A percentile compares a stretch with the other conserved stretches of the same genome.
Evolutionary conservation across 495 filamentous ascomycete species (phyloP).

Genomic region (Neurospora pannonica): DNA sequence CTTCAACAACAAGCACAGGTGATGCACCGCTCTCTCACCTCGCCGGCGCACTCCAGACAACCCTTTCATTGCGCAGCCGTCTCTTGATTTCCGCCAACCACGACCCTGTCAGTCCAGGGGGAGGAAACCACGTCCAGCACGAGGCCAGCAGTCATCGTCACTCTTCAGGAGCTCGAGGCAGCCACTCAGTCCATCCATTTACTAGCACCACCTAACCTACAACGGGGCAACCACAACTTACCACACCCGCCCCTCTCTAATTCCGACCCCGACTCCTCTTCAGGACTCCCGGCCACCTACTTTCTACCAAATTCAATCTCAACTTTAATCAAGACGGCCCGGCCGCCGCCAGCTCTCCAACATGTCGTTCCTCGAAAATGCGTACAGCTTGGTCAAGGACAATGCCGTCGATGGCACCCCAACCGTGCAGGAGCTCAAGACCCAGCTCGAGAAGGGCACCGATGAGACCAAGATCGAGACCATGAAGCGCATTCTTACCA

Average conservation of each 20-base stretch:
- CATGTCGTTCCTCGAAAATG: conserved; percentile 93
- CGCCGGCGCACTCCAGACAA: conserved; percentile 10
- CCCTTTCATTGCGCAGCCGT: conserved; percentile 4
- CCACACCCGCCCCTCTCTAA: conserved; percentile 7
- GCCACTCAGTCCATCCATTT: background rate
- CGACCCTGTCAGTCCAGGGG: conserved; percentile 3
- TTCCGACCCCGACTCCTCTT: background rate
- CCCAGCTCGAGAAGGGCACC: conserved; percentile 91
- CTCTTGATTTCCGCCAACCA: conserved; percentile 2
- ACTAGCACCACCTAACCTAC: conserved; percentile 1
- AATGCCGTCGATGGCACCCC: conserved; percentile 81
- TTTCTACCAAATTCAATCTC: background rate
- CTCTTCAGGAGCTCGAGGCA: background rate
- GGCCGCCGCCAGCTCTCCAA: conserved; percentile 31
- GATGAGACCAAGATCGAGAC: conserved; percentile 97
- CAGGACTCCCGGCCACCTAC: background rate
- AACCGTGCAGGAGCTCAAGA: conserved; percentile 78
- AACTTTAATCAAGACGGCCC: conserved; percentile 1
- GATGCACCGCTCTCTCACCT: conserved; percentile 17
- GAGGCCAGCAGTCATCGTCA: background rate
- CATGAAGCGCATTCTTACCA: conserved; percentile 92
- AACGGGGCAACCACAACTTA: conserved; percentile 3
- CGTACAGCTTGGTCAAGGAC: conserved; percentile 95
- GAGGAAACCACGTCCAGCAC: background rate
- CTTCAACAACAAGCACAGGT: conserved; percentile 13